Evolutionary conservation across 768 basidiomycete species (phyloP), one percentile per base, ranked within the genome.

Genomic region (Serendipita indica): DNA sequence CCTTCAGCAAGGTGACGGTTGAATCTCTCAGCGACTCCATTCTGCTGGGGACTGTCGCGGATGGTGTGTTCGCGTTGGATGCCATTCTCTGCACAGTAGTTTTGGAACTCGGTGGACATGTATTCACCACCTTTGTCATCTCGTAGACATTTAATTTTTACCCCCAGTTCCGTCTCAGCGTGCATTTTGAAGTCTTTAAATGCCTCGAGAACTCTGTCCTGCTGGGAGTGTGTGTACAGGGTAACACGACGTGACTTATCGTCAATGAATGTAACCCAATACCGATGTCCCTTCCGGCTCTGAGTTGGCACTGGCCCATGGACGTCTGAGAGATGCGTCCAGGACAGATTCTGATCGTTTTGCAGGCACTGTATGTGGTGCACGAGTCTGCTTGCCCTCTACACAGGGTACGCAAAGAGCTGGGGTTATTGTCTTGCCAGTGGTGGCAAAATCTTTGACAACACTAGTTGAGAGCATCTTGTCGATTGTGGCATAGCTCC

Each of bases 191-290:
- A 59, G 39, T 59, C 16, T 16, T 27, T 57, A 3, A 59, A 58
- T 4, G 71, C 62, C 1, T 65, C 62, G 20, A 67, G 39, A 33
- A 67, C 67, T 2, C 52, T 41, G 33, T 33, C 41, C 60, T 75
- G 75, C 1, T 58, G 60, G 2, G 57, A 57, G 2, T 74, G 60
- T 7, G 69, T 63, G 37, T 63, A 60, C 12, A 70, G 33, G 2
- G 60, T 63, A 3, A 67, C 69, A 14, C 64, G 60, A 3, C 67
- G 63, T 0, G 69, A 63, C 27, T 64, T 59, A 39, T 75, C 70
- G 45, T 76, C 73, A 0, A 65, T 73, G 59, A 71, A 76, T 0
- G 67, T 69, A 7, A 66, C 57, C 39, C 69, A 71, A 52, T 76
- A 75, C 0, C 43, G 28, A 3, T 64, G 57, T 27, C 70, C 67